Percentiles rank a stretch among this genome's conserved stretches.
These are phyloP conservation scores for Talaromyces sp. DNA, from an alignment of 2,329 filamentous ascomycete genomes.

Conservation along the genomic window DNA sequence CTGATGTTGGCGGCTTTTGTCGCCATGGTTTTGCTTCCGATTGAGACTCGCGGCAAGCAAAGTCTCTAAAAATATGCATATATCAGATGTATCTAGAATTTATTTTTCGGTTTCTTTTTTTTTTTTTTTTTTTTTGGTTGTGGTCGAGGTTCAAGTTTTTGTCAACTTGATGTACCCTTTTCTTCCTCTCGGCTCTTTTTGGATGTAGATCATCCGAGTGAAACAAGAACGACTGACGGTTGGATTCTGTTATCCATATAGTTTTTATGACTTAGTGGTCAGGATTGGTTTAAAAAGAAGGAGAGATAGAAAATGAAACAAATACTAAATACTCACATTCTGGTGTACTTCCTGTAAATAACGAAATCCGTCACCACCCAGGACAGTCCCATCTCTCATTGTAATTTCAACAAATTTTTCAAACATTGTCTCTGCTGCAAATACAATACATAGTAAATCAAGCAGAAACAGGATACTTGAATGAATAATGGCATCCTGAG, in stretches of 20 bases:
- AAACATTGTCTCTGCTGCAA: too few relatives aligned
- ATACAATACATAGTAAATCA: too few relatives aligned
- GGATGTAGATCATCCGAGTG: not conserved
- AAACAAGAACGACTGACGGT: not conserved
- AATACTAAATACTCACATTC: not conserved
- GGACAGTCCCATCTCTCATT: too few relatives aligned
- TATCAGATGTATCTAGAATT: not conserved
- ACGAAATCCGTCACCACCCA: too few relatives aligned
- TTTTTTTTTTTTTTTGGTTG: not conserved
- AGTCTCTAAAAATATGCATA: constrained; percentile 22
- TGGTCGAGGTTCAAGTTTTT: not conserved
- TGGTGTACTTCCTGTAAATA: not conserved
- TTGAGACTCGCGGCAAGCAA: constrained; percentile 42
- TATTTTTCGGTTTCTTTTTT: not conserved
- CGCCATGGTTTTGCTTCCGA: constrained; percentile 40
- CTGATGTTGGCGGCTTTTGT: constrained; percentile 41
- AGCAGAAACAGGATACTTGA: too few relatives aligned
- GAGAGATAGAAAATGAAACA: not conserved
- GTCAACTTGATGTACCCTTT: not conserved
- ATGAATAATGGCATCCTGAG: too few relatives aligned
- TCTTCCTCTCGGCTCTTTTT: not conserved
- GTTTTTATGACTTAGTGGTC: not conserved
- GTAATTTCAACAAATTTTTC: too few relatives aligned
- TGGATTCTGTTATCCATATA: not conserved
- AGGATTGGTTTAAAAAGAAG: not conserved